A percentile compares a stretch with the other conserved stretches of the same genome.
These are phyloP conservation scores for Phytopythium sindhum DNA, from an alignment of 352 stramenopile genomes.

Conservation along the genomic window DNA sequence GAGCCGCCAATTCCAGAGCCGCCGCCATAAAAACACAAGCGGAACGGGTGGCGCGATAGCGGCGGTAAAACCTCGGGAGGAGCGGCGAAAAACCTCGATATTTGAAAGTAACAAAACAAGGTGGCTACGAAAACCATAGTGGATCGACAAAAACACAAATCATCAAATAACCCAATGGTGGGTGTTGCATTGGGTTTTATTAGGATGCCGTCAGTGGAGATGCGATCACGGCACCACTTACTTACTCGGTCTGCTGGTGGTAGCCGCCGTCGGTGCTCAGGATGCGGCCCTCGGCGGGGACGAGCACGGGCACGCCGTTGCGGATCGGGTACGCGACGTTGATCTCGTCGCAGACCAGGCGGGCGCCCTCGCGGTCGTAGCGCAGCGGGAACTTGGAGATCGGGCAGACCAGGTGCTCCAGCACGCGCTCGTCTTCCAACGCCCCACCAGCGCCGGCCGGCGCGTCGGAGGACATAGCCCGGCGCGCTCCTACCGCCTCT, in stretches of 20 bases:
- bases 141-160: too few relatives aligned
- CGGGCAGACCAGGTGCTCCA: conserved; percentile 80
- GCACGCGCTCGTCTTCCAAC: conserved; percentile 59
- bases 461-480: neutral
- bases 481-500: neutral
- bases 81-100: neutral
- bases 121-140: neutral
- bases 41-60: neutral
- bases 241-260: conserved; percentile 1
- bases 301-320: conserved; percentile 61
- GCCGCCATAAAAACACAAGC: neutral
- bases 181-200: neutral
- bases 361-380: conserved; percentile 53
- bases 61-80: neutral
- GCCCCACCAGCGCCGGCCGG: neutral
- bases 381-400: conserved; percentile 83
- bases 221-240: too few relatives aligned
- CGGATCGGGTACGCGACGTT: conserved; percentile 84
- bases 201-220: neutral
- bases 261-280: conserved; percentile 39
- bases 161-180: too few relatives aligned
- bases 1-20: neutral
- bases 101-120: neutral
- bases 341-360: conserved; percentile 81
- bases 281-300: conserved; percentile 71